Conservation (phyloP, 2,329 filamentous ascomycete species). For the Magnaporthiopsis rhizophila region DNA sequence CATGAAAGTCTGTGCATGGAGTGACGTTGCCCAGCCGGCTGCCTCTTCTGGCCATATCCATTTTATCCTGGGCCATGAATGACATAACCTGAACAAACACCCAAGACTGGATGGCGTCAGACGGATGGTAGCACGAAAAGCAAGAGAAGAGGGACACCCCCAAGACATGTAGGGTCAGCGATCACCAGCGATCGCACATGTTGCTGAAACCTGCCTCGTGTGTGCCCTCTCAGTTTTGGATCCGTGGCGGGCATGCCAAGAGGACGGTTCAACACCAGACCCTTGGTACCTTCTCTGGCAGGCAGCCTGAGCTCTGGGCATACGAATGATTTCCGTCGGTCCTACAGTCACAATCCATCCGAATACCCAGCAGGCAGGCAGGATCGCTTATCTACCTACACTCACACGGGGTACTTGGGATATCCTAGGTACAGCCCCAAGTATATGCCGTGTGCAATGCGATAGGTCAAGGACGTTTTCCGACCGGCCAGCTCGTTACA, state of each 20-base stretch:
- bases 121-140: neutral
- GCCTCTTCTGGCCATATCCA: too few relatives aligned
- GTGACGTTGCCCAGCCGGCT: too few relatives aligned
- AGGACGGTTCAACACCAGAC: neutral
- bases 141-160: neutral
- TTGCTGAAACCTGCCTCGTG: neutral
- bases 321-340: neutral
- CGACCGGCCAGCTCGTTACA: neutral
- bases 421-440: too few relatives aligned
- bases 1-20: too few relatives aligned
- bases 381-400: too few relatives aligned
- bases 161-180: neutral
- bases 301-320: neutral
- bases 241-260: neutral
- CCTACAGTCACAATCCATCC: too few relatives aligned
- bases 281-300: neutral
- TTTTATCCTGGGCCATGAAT: too few relatives aligned
- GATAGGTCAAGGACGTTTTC: too few relatives aligned
- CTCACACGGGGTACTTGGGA: too few relatives aligned
- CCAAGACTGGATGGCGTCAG: neutral
- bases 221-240: neutral
- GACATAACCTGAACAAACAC: neutral
- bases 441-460: too few relatives aligned
- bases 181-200: neutral
- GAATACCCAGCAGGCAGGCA: too few relatives aligned